Evolutionary conservation across 2,329 filamentous ascomycete genomes (phyloP), one percentile per base, ranked within the genome.

Genomic region (Stachybotrys chlorohalonatus): DNA sequence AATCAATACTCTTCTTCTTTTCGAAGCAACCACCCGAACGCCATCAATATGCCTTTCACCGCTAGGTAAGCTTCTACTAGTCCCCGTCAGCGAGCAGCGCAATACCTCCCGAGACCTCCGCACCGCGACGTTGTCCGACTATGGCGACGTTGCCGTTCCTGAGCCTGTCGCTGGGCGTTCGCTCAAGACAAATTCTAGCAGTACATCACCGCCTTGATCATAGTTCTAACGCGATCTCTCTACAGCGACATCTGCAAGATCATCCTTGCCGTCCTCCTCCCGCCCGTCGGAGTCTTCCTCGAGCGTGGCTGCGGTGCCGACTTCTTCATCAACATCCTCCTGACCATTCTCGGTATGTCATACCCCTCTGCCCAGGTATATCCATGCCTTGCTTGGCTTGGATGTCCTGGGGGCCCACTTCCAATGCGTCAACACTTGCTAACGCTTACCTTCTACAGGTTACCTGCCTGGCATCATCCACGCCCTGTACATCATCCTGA

Each of bases 401-500:
- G 60, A 52, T 77, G 42, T 75, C 70, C 80, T 78, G 66, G 57
- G 49, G 16, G n/a, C 50, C 11, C 32, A 9, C 55, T 24, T 24
- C 24, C 24, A 24, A 24, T 2, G 24, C 24, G 24, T 24, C 24
- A 24, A 24, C 24, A 2, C 24, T 58, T 31, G 57, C 58, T 60
- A 54, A 62, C 57, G 11, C 31, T n/a, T 47, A n/a, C 49, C 30
- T 42, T 16, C n/a, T 17, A 42, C 53, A 77, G 75, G 75, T 68
- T 79, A 79, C 69, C 81, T 92, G 66, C 87, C 87, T 60, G 89
- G 90, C 73, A 92, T 95, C 76, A 90, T 95, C 72, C 91, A 96
- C 79, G 91, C 91, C 58, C 76, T 95, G 77, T 95, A 94, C 81
- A 92, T 95, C 68, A 94, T 95, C 64, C 80, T 94, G 66, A 94